These are phyloP conservation scores for Talaromyces funiculosus DNA, from an alignment of 2,329 filamentous ascomycete genomes.

Conservation along the genomic window DNA sequence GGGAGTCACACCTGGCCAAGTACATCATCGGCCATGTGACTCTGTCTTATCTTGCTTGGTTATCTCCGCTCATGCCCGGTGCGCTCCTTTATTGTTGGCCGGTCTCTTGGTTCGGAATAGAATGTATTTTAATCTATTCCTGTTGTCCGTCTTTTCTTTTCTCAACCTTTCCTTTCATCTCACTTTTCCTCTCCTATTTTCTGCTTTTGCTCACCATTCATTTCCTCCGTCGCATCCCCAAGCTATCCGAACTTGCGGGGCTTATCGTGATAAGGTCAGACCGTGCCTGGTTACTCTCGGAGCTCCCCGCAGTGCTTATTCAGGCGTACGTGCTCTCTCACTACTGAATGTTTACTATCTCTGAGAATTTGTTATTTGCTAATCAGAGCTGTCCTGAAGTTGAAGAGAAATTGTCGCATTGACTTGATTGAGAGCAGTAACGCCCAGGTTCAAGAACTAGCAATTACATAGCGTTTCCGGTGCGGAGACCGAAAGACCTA, in stretches of 20 bases:
- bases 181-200: background rate
- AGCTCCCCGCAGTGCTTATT: conserved; percentile 10
- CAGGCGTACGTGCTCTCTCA: background rate
- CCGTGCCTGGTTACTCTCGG: background rate
- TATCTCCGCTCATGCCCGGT: conserved; percentile 5
- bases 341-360: background rate
- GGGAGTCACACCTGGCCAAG: background rate
- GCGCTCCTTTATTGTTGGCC: background rate
- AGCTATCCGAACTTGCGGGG: conserved; percentile 7
- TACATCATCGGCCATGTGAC: conserved; percentile 9
- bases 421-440: background rate
- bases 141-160: background rate
- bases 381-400: background rate
- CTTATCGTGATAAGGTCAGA: conserved; percentile 14
- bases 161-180: background rate
- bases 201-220: background rate
- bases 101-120: background rate
- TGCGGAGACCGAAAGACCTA: background rate
- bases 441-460: background rate
- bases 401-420: background rate
- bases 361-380: background rate
- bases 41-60: conserved; percentile 4
- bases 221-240: background rate
- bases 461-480: background rate
- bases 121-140: background rate